Evolutionary conservation across 2,329 filamentous ascomycete species (phyloP), one percentile per base, ranked within the genome.

Genomic region (Fusarium stilboides): DNA sequence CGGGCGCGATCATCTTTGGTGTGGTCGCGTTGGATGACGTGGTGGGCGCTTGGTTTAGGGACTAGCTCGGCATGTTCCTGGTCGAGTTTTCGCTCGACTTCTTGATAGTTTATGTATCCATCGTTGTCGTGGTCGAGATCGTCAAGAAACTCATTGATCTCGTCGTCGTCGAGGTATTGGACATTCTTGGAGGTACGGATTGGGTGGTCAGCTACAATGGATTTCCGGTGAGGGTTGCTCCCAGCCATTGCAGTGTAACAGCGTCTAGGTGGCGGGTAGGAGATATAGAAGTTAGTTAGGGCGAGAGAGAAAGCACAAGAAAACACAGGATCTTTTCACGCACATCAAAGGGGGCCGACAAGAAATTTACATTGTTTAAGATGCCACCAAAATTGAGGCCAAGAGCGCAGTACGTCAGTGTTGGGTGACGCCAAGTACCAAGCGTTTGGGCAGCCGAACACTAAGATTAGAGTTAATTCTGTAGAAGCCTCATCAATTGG

Each of bases 61-160:
- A 81, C 80, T 50, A 88, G 78, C 69, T 87, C 81, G 39, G 84
- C 77, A 74, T 87, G 83, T 2, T 86, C 83, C 39, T 84, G 75
- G 40, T 88, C 84, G 3, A 89, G 80, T 63, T 87, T 87, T 6
- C 76, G 77, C 69, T 87, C 85, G 31, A 88, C 71, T 66, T 88
- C 86, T 54, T 74, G 74, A 70, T 87, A 87, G 57, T 84, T 82
- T 58, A 88, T 84, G 68, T 77, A 78, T 14, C 86, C 86, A 72
- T 88, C 82, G 20, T 80, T 79, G 62, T 88, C 80, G 64, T 81
- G 80, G 69, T 88, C 86, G 5, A 89, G 77, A 31, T 85, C 83
- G 59, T 86, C 79, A 40, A 88, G 77, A 54, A 89, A 88, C 6
- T 79, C 73, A 8, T 82, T 75, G 46, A 88, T 85, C 69, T 88